phyloP scores from a whole-genome alignment of 441 rosid genomes.

The Lepidium campestre region DNA sequence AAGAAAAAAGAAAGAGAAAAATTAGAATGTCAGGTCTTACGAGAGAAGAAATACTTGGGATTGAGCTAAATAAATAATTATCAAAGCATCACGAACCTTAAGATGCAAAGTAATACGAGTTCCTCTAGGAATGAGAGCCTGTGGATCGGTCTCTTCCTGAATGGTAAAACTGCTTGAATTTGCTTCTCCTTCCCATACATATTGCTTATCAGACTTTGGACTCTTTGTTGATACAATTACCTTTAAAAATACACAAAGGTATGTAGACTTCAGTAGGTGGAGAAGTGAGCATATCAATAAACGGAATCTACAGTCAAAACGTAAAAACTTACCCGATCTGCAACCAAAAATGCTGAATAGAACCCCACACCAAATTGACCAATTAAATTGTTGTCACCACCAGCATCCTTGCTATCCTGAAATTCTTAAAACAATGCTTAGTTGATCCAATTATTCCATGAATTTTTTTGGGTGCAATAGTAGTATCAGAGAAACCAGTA shows the following conservation, averaged over 20 bases:
- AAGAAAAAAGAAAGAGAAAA: neutral
- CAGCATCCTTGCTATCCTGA: constrained; percentile 88
- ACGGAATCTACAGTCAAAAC: neutral
- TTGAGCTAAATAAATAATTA: constrained; percentile 3
- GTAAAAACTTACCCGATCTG: constrained; percentile 53
- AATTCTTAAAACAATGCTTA: constrained; percentile 16
- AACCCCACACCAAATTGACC: constrained; percentile 99
- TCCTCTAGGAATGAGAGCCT: constrained; percentile 71
- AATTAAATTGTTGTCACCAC: constrained; percentile 74
- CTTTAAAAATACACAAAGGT: constrained; percentile 27
- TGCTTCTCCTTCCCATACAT: constrained; percentile 90
- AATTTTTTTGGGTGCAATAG: neutral
- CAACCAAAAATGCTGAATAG: constrained; percentile 86
- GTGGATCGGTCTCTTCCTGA: constrained; percentile 81
- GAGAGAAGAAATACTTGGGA: neutral
- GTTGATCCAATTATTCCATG: constrained; percentile 8
- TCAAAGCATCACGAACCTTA: constrained; percentile 43
- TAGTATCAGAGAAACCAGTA: neutral
- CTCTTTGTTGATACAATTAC: constrained; percentile 83
- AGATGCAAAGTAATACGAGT: constrained; percentile 79
- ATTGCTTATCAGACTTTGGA: constrained; percentile 85
- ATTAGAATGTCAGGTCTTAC: neutral
- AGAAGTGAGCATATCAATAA: neutral
- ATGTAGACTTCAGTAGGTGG: neutral
- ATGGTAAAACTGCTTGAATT: constrained; percentile 74